Evolutionary conservation across 2,329 filamentous ascomycete genomes (phyloP), one percentile per base, ranked within the genome.

Genomic region (Zymoseptoria brevis): DNA sequence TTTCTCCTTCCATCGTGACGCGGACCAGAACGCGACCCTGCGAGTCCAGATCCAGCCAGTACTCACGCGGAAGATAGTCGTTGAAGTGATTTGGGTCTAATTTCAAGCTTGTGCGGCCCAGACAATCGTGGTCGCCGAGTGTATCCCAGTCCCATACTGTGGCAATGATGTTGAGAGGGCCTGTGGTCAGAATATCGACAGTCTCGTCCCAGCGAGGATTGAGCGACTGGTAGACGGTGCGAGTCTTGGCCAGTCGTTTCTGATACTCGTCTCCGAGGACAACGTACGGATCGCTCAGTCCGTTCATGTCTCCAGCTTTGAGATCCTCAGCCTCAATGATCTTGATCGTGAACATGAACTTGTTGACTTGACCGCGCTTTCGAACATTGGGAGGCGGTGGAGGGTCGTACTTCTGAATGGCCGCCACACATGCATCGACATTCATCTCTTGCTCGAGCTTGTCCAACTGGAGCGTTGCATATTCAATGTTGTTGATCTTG

Each of bases 101-200:
- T 75, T 99, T 99, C 64, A 99, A 81, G 19, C 91, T 96, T n/a
- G 94, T 97, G 62, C 94, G 85, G 24, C 94, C 94, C 41, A 97
- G 90, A 72, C 96, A 97, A 71, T 99, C 94, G 71, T 99, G 94
- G 71, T 97, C 94, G 57, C 94, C 94, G 68, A 99, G 87, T 13
- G 90, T 91, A 76, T 99, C 94, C 81, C 94, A 96, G 75, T 99
- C 94, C 94, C 94, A 99, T 50, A 97, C 88, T 0, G 94, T 99
- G 30, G 93, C 92, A 69, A 97, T 95, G 66, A 99, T 85, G 68
- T 97, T 96, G 59, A 99, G 82, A 9, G 94, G 86, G 0, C 92
- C 90, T 63, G 89, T 87, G 0, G 96, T 96, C 19, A 91, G 94
- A 64, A 99, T 96, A 71, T 99, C 94, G 54, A 97, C 88, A 0